Evolutionary conservation across 2,329 filamentous ascomycete species (phyloP), one percentile per base, ranked within the genome.

Genomic region (Paraphaeosphaeria sporulosa): DNA sequence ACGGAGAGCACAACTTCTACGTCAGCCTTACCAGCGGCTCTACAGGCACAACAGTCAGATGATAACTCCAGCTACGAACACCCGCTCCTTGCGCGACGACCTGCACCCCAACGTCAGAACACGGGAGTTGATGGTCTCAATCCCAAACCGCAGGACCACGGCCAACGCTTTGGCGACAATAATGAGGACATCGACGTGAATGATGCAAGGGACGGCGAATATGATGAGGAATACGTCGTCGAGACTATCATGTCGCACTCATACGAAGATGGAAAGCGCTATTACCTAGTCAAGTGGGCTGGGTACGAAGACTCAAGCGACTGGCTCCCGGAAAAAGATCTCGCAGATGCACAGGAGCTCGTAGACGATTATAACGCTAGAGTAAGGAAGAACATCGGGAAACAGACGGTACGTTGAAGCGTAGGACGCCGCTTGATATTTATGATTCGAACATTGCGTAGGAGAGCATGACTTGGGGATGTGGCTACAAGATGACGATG

Each of bases 201-300:
- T 9, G 19, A 23, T 23, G 12, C 42, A 21, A 17, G 2, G 1
- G 19, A 61, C 0, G 51, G 57, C 9, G 27, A 51, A 17, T 54
- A 43, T 5, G 61, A 60, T 13, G 69, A 75, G 57, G 72, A 74
- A 52, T 75, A 71, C 44, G 66, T 69, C 10, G 66, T 76, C 12
- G 73, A 76, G 56, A 52, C 61, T 23, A 74, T 77, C 25, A 36
- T 72, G 0, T 65, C 66, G 47, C 72, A 77, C 54, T 66, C 62
- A 23, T 60, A 63, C 43, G 57, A 70, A 8, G 56, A 64, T 3
- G 61, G 64, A 1, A 63, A 60, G 32, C 71, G 64, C 3, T 72
- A 65, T 55, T 77, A 73, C 32, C 68, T 72, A 0, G 72, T 77
- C n/a, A 75, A 75, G 40, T 77, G 75, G 75, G 67, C 71, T 23